A percentile compares a stretch with the other conserved stretches of the same genome.
phyloP scores from a whole-genome alignment of 108 stramenopile species.

The Nitzschia palea region DNA sequence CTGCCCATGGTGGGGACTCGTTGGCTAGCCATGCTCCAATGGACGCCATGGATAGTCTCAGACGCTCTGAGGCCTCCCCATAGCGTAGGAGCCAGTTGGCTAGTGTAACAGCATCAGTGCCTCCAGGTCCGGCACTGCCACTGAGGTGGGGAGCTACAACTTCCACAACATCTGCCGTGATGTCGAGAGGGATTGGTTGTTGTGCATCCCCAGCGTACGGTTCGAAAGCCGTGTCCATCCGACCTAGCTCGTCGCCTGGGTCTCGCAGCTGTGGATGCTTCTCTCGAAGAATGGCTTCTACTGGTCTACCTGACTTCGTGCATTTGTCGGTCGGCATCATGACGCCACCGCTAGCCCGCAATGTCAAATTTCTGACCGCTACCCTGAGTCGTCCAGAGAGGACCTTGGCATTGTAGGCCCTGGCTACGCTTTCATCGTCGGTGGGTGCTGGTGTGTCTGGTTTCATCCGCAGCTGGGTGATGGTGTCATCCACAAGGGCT shows the following conservation, averaged over 20 bases:
- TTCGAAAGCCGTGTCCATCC: neutral
- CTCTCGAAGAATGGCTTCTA: neutral
- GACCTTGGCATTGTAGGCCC: conserved; percentile 28
- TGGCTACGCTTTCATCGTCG: conserved; percentile 10
- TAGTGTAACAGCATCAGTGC: conserved; percentile 11
- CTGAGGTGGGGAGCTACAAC: conserved; percentile 20
- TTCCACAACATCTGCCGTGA: conserved; percentile 22
- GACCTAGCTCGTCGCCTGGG: neutral
- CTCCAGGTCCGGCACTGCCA: conserved; percentile 21
- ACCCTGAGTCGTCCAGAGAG: conserved; percentile 20
- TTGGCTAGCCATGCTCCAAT: conserved; percentile 26
- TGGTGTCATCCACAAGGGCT: conserved; percentile 13
- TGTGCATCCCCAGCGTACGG: conserved; percentile 1
- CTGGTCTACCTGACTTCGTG: neutral
- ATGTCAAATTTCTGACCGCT: conserved; percentile 25
- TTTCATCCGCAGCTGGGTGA: neutral
- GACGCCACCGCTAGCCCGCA: neutral
- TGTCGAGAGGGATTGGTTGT: conserved; percentile 11
- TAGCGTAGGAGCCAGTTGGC: conserved; percentile 22
- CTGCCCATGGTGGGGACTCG: conserved; percentile 27
- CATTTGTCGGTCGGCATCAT: neutral
- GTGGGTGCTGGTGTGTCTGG: neutral
- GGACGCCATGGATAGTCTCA: neutral
- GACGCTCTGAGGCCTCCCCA: neutral
- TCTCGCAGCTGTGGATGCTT: neutral